Conservation (phyloP, 495 filamentous ascomycete species). For the Glarea lozoyensis region DNA sequence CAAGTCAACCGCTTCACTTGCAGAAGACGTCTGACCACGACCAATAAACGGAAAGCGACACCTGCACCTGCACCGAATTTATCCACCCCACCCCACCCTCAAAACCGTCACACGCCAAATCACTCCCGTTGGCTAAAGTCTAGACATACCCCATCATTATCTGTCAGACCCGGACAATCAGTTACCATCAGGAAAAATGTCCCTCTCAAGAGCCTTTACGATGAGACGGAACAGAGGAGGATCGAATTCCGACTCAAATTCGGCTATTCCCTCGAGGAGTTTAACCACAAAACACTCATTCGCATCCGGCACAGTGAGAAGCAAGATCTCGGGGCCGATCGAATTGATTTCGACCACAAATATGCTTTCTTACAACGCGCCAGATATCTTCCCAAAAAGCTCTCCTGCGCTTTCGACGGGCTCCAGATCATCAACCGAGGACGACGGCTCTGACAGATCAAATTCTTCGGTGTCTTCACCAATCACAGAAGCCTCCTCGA, state of each 20-base stretch:
- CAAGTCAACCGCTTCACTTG: conserved; percentile 2
- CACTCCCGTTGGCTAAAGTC: conserved; percentile 10
- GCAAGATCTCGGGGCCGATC: conserved; percentile 80
- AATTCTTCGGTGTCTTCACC: conserved; percentile 47
- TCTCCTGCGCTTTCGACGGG: conserved; percentile 49
- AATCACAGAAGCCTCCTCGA: conserved; percentile 63
- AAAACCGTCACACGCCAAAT: neutral
- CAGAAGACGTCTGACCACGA: conserved; percentile 1
- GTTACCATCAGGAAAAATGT: conserved; percentile 14
- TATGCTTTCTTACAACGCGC: conserved; percentile 89
- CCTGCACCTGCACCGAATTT: conserved; percentile 3
- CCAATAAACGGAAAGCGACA: conserved; percentile 7
- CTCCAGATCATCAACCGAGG: conserved; percentile 30
- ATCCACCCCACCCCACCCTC: conserved; percentile 3
- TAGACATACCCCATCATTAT: conserved; percentile 1
- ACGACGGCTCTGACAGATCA: conserved; percentile 26
- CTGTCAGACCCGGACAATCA: conserved; percentile 1
- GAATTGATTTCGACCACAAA: conserved; percentile 91
- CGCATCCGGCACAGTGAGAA: conserved; percentile 28
- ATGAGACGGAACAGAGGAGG: conserved; percentile 5
- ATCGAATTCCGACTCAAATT: conserved; percentile 10
- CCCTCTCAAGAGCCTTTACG: conserved; percentile 19
- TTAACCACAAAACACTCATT: conserved; percentile 33
- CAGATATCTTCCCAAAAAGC: conserved; percentile 51
- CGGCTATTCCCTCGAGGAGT: conserved; percentile 32